Evolutionary conservation across 2,329 filamentous ascomycete species (phyloP).

Genomic region (Neurospora sp.): DNA sequence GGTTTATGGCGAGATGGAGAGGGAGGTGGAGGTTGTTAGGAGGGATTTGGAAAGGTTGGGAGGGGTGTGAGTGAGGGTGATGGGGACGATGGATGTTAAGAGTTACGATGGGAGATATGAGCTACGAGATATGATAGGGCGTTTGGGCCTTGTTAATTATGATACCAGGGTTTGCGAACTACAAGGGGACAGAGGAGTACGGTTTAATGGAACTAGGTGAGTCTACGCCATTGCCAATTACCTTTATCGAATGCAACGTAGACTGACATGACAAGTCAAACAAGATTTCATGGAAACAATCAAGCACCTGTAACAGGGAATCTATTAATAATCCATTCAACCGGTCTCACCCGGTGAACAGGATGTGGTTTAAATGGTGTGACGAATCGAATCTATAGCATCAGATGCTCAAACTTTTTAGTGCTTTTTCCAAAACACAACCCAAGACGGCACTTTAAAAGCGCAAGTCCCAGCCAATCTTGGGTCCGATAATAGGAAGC

Average conservation of each 20-base stretch:
- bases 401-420: background rate
- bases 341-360: background rate
- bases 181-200: too few species aligned
- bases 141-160: too few species aligned
- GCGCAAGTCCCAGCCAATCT: conserved; percentile 68
- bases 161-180: too few species aligned
- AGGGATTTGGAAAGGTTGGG: conserved; percentile 31
- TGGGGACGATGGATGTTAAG: too few species aligned
- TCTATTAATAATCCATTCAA: background rate
- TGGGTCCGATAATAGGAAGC: conserved; percentile 75
- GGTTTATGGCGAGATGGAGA: conserved; percentile 39
- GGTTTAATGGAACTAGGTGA: too few species aligned
- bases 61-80: conserved; percentile 8
- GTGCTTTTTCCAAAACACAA: background rate
- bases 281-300: too few species aligned
- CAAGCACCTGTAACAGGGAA: background rate
- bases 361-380: background rate
- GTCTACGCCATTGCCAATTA: too few species aligned
- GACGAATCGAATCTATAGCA: background rate
- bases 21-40: conserved; percentile 39
- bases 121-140: too few species aligned
- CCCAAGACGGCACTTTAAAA: conserved; percentile 32
- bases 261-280: too few species aligned
- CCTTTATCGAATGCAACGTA: too few species aligned
- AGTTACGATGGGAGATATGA: too few species aligned